Evolutionary conservation across 75 land plant genomes (phyloP), one percentile per base, ranked within the genome.

Genomic region (Picea glauca): DNA sequence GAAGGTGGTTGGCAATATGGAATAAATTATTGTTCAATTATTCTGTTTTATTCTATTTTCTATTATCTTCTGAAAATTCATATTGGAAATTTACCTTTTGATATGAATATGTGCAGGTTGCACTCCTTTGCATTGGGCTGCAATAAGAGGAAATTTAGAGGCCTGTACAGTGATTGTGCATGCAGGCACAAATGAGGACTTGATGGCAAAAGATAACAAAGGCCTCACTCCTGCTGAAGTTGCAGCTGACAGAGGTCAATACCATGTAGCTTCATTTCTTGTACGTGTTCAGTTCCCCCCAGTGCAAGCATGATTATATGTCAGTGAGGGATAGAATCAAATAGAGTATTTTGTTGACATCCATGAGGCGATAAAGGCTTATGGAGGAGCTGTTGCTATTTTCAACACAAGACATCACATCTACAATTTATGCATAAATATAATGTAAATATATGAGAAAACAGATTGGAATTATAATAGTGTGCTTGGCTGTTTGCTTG

Each of bases 211-310:
- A 79, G 98, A 97, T 79, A 84, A 83, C 5, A 35, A 84, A 93
- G 94, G 96, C 18, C 86, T 79, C 68, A 97, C 96, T 26, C 94
- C 99, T 64, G 79, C 86, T 62, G 86, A 93, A 87, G 87, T 97
- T 60, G 99, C 99, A 54, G 77, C 90, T 88, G 98, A 97, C 79
- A 97, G 89, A 90, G 99, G 99, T 78, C 93, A 94, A 83, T 89
- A 90, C 62, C 95, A 91, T 77, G 85, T 93, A 61, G 93, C 94
- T 43, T 79, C 82, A 63, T 84, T 94, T 80, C 91, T 97, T 88
- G 99, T 97, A 90, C 40, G 95, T 82, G 14, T 58, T 30, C 57
- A 20, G 76, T 13, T 73, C 60, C 57, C 62, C 23, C 7, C 33
- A 30, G 26, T 13, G 62, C 40, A 74, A 58, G 78, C 40, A 54